A percentile compares a stretch with the other conserved stretches of the same genome.
These are phyloP conservation scores for Sporodiniella umbellata DNA, from an alignment of 371 early-diverging fungal genomes.

Conservation along the genomic window DNA sequence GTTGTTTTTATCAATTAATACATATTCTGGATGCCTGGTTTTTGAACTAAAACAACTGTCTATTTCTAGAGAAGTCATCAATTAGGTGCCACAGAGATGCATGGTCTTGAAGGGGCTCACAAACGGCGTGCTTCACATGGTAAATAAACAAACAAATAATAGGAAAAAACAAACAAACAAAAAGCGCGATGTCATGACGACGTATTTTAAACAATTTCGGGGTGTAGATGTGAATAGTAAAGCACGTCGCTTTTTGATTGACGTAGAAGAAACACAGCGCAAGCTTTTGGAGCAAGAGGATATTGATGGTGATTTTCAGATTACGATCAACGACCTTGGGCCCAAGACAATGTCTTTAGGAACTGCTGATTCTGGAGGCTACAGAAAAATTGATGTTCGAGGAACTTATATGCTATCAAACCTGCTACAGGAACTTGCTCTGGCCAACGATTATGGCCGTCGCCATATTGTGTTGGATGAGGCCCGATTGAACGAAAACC, in stretches of 20 bases:
- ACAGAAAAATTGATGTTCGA: slow-evolving; percentile 76
- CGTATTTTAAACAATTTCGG: not conserved
- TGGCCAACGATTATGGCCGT: slow-evolving; percentile 82
- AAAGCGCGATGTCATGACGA: not conserved
- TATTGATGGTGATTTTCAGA: slow-evolving; percentile 88
- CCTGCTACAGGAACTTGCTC: slow-evolving; percentile 88
- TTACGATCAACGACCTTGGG: slow-evolving; percentile 85
- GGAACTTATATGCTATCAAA: slow-evolving; percentile 93
- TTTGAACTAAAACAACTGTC: too few relatives aligned
- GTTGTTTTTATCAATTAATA: too few relatives aligned
- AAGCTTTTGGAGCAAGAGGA: slow-evolving; percentile 86
- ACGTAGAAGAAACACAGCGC: slow-evolving; percentile 74
- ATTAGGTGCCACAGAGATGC: not conserved
- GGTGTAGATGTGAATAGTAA: slow-evolving; percentile 61
- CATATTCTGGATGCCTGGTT: too few relatives aligned
- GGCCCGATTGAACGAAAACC: slow-evolving; percentile 84
- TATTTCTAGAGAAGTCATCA: slow-evolving; percentile 3
- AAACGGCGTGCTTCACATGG: slow-evolving; percentile 45
- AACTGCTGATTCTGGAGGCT: slow-evolving; percentile 80
- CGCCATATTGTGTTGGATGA: slow-evolving; percentile 80
- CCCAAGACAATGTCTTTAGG: slow-evolving; percentile 86
- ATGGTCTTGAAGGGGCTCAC: slow-evolving; percentile 1
- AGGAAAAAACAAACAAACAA: not conserved
- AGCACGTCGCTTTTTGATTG: slow-evolving; percentile 72
- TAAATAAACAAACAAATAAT: slow-evolving; percentile 4